Evolutionary conservation across 768 basidiomycete genomes (phyloP), one percentile per base, ranked within the genome.

Genomic region (Xerocomellus dryophilus): DNA sequence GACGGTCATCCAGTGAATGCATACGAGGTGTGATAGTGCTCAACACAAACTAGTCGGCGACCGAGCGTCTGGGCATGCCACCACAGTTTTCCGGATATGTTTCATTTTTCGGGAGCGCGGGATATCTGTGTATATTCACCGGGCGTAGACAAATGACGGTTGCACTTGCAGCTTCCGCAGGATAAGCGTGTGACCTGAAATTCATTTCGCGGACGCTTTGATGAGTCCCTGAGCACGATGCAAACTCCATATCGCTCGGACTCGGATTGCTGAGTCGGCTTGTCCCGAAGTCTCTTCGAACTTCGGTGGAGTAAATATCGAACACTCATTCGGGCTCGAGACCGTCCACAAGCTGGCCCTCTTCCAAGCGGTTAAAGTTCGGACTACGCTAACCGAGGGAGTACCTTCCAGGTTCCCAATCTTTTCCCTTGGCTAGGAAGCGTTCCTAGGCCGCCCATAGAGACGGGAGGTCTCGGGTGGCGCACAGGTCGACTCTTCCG

Each of bases 381-480:
- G 31, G 38, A 34, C 15, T 29, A 36, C 31, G 39, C 23, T 9
- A 15, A 29, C 35, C 20, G 44, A 27, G 34, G 34, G 41, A n/a
- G 8, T 14, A 15, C 31, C 41, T 32, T 47, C 39, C n/a, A 31
- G 12, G 12, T 21, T 45, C 44, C 38, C 38, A 43, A 27, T 44
- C 23, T 17, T 45, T 6, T 32, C 23, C 21, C 40, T 35, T 31
- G 15, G 18, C 17, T 34, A 39, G 8, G 38, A 31, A 36, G n/a
- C 34, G 36, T 55, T 50, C 44, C 59, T 52, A 40, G n/a, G 34
- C 40, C 21, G 5, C 23, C 44, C 50, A 47, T 48, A 47, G 45
- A 49, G 29, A 23, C 62, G 64, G 60, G 29, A 43, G 35, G 36
- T 47, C 31, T 56, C 63, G 63, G 63, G 32, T 46, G 10, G 15